Conservation (phyloP, 306 rosid species). For the Lupinus albus region DNA sequence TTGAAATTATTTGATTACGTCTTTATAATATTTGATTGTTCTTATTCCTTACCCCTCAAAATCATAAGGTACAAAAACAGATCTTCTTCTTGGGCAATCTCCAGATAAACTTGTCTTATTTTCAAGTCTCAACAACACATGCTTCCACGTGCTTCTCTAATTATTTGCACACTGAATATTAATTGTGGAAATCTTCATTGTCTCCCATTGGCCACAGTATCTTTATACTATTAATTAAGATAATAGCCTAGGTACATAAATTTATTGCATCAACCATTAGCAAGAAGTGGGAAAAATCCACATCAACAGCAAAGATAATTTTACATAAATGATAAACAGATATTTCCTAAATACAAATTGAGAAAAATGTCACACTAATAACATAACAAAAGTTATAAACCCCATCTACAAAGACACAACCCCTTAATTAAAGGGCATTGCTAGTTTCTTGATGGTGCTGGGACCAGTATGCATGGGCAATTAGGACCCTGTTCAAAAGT, state of each 20-base stretch:
- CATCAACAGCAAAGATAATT: conserved; percentile 32
- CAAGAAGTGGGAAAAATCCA: conserved; percentile 39
- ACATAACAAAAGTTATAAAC: conserved; percentile 37
- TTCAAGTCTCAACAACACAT: not conserved
- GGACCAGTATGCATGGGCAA: conserved; percentile 84
- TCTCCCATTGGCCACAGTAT: not conserved
- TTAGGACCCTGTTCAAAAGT: conserved; percentile 82
- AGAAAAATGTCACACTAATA: not conserved
- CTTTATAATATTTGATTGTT: not conserved
- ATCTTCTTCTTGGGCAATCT: not conserved
- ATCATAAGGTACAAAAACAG: not conserved
- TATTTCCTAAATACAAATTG: conserved; percentile 40
- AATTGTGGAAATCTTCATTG: not conserved
- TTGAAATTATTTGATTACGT: not conserved
- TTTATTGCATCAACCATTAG: conserved; percentile 46
- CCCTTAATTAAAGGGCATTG: conserved; percentile 46
- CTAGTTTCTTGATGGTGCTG: conserved; percentile 62
- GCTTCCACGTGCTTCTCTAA: conserved; percentile 6
- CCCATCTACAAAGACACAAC: conserved; percentile 26
- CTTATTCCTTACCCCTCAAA: not conserved
- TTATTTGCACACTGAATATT: not conserved
- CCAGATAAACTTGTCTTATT: not conserved
- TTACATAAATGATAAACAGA: conserved; percentile 39
- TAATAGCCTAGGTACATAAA: not conserved
- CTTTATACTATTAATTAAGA: not conserved